Percentiles rank a stretch among this genome's conserved stretches.
phyloP scores from a whole-genome alignment of 2,329 filamentous ascomycete genomes.

The Alternaria alternata region DNA sequence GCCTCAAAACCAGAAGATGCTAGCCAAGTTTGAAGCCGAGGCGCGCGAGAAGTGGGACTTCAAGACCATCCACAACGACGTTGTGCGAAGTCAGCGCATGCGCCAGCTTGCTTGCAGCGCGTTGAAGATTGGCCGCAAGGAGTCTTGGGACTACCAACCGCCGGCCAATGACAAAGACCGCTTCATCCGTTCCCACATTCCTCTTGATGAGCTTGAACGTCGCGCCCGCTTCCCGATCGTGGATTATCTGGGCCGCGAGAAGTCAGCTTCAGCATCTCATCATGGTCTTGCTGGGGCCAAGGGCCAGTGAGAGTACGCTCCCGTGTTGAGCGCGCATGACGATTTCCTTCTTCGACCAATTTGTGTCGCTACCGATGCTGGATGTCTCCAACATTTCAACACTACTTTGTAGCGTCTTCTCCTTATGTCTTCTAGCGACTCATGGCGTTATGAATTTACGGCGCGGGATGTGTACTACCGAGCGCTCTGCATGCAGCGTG shows the following conservation, averaged over 20 bases:
- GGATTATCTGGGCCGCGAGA: conserved; percentile 53
- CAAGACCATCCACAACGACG: conserved; percentile 75
- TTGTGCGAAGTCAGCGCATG: conserved; percentile 79
- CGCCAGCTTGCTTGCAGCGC: conserved; percentile 82
- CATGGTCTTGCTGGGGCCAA: conserved; percentile 48
- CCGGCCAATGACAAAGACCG: conserved; percentile 72
- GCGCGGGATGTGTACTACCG: not conserved
- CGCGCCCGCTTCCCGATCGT: conserved; percentile 74
- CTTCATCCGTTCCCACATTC: conserved; percentile 81
- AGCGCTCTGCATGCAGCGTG: conserved; percentile 1
- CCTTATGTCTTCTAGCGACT: conserved; percentile 8
- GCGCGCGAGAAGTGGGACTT: conserved; percentile 82
- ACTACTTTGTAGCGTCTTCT: not conserved
- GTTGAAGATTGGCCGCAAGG: conserved; percentile 71
- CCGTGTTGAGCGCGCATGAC: not conserved
- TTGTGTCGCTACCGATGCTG: not conserved
- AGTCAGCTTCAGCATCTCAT: conserved; percentile 43
- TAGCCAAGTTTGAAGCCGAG: conserved; percentile 74
- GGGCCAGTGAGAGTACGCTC: conserved; percentile 36
- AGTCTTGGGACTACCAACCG: conserved; percentile 87
- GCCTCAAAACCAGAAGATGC: conserved; percentile 50
- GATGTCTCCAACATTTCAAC: not conserved
- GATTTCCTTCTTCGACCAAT: not conserved
- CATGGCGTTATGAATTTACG: conserved; percentile 9
- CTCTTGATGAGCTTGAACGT: conserved; percentile 81